These are phyloP conservation scores for Yarrowia sp. DNA, from an alignment of 805 yeast species.

Conservation along the genomic window DNA sequence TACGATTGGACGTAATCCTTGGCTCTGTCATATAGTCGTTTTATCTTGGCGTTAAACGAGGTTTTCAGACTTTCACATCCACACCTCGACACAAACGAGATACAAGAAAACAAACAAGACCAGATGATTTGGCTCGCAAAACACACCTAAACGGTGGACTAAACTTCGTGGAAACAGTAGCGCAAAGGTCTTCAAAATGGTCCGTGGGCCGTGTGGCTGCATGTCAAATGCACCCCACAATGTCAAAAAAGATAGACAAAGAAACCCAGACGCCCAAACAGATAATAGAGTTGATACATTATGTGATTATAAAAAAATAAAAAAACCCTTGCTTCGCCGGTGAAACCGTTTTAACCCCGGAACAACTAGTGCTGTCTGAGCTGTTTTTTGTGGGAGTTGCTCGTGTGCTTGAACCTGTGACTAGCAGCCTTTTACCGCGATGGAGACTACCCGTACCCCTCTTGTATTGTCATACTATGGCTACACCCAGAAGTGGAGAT, in stretches of 20 bases:
- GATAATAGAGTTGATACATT: too few species aligned
- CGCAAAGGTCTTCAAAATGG: neutral
- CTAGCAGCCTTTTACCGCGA: too few species aligned
- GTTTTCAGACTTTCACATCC: neutral
- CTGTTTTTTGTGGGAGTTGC: too few species aligned
- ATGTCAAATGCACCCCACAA: neutral
- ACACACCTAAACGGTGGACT: neutral
- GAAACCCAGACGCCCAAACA: neutral
- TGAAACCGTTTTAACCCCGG: constrained; percentile 10
- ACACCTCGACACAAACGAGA: neutral
- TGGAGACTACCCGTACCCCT: too few species aligned
- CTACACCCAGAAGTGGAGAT: neutral
- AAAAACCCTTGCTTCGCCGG: neutral
- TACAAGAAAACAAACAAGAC: neutral
- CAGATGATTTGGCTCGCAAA: neutral
- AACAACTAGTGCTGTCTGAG: neutral
- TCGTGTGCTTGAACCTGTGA: too few species aligned
- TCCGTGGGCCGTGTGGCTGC: neutral
- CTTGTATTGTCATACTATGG: too few species aligned
- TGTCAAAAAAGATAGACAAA: neutral
- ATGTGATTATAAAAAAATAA: too few species aligned
- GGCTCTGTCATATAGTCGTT: neutral
- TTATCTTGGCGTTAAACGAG: neutral
- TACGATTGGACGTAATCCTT: neutral
- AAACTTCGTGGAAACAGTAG: neutral